These are phyloP conservation scores for Penicillium griseofulvum DNA, from an alignment of 2,329 filamentous ascomycete species.

Conservation along the genomic window DNA sequence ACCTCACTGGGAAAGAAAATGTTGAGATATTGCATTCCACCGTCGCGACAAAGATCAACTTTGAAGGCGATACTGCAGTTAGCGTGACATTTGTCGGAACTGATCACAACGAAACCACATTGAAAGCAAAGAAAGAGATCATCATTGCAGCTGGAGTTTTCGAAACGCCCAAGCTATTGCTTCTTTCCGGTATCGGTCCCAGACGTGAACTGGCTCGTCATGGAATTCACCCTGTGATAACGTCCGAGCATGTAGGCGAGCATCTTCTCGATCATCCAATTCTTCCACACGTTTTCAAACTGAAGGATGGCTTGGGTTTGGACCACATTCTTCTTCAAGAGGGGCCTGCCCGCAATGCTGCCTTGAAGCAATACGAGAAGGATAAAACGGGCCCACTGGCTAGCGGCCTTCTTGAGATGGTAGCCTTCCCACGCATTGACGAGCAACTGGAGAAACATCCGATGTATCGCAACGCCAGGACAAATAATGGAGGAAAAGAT, in stretches of 20 bases:
- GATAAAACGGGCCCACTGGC: conserved; percentile 39
- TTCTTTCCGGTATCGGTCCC: conserved; percentile 50
- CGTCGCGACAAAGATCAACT: not conserved
- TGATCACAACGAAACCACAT: conserved; percentile 24
- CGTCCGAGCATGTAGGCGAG: conserved; percentile 24
- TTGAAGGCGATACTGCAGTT: conserved; percentile 28
- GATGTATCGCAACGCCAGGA: conserved; percentile 46
- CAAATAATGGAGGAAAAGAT: conserved; percentile 43
- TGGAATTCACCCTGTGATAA: conserved; percentile 28
- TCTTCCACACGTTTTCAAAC: conserved; percentile 39
- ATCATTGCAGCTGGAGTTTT: conserved; percentile 51
- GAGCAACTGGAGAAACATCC: conserved; percentile 43
- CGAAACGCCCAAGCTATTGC: conserved; percentile 52
- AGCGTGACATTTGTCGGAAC: conserved; percentile 43
- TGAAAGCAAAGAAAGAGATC: conserved; percentile 49
- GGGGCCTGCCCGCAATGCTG: conserved; percentile 33
- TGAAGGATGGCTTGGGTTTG: conserved; percentile 43
- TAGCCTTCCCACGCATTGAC: conserved; percentile 19
- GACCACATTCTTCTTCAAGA: conserved; percentile 40
- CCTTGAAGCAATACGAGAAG: conserved; percentile 37
- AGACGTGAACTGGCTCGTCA: conserved; percentile 14
- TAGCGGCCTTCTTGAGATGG: conserved; percentile 14
- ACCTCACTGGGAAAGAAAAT: conserved; percentile 53
- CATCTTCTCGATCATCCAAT: conserved; percentile 38
- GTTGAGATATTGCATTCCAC: conserved; percentile 48